Percentiles rank a stretch among this genome's conserved stretches.
phyloP scores from a whole-genome alignment of 2,329 filamentous ascomycete genomes.

The Calycina herbarum region DNA sequence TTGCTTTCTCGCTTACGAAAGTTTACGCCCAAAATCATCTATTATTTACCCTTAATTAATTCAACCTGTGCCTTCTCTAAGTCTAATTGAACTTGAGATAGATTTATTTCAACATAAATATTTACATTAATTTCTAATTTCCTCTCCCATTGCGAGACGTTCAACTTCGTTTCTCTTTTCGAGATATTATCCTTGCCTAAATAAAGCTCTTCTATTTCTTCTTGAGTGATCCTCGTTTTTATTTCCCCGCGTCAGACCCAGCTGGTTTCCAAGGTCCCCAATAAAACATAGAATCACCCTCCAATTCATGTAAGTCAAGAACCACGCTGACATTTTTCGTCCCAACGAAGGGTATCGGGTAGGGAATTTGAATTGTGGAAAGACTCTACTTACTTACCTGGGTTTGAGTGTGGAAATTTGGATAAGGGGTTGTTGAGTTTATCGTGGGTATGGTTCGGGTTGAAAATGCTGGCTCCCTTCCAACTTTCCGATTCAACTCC shows the following conservation, averaged over 20 bases:
- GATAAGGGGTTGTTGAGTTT: background rate
- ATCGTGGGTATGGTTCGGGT: background rate
- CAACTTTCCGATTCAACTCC: background rate
- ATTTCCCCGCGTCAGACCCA: background rate
- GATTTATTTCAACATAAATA: background rate
- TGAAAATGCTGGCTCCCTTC: background rate
- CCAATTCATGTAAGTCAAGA: background rate
- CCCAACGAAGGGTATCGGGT: background rate
- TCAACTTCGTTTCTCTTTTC: background rate
- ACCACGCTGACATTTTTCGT: background rate
- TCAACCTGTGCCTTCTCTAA: no score
- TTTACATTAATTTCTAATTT: background rate
- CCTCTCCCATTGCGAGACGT: background rate
- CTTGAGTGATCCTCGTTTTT: background rate
- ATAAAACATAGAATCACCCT: background rate
- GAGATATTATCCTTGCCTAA: background rate
- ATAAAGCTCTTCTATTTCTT: background rate
- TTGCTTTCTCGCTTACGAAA: no score
- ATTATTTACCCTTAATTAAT: no score
- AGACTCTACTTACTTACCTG: background rate
- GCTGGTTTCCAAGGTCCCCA: background rate
- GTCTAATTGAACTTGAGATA: no score
- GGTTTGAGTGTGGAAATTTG: background rate
- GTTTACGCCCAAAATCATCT: no score
- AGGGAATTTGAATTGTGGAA: background rate